Base-by-base conservation (phyloP, 305 asterid species). In the Lippia alba region DNA sequence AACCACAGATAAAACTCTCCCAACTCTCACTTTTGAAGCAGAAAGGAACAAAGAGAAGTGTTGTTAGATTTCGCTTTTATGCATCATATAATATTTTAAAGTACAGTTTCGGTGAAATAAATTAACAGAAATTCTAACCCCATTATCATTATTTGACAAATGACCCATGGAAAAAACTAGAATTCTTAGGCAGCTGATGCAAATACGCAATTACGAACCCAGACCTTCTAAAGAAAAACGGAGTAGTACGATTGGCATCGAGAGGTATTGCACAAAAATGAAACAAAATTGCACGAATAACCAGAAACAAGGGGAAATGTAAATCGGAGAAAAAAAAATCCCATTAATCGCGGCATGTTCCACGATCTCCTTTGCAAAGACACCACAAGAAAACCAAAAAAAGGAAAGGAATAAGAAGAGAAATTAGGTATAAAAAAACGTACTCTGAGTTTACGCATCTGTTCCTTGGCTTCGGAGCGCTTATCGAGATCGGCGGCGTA, bases 401-500 rank as follows among this genome's bases (percentile, higher is more conserved):
- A 33, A 62, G 9, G 46, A 30, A 12, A 53, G 0, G 0, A 41
- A 40, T 12, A 57, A 16, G 46, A 14, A 49, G 39, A 19, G 45
- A 69, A 45, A 64, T 3, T 18, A 58, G 17, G 30, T 24, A 24
- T 12, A 71, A 0, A 12, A 12, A 17, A 6, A 76, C 96, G 44
- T 84, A 92, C 98, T 74, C 90, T 76, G 76, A 87, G 81, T 76
- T 67, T 84, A 3, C 78, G 80, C 74, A 84, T 76, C 70, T 80
- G 83, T 5, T 84, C 92, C 82, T 59, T 81, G 6, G 96, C 96
- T 73, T 88, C 87, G 1, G 83, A 72, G 5, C 96, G 92, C 77
- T 90, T 90, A 66, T 74, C 87, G 4, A 92, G 85, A 69, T 82
- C 88, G 48, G 96, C 87, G 59, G 86, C 73, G 67, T 90, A 87